Base-by-base conservation (phyloP, 352 stramenopile species). In the Pythium rhizo-oryzae region DNA sequence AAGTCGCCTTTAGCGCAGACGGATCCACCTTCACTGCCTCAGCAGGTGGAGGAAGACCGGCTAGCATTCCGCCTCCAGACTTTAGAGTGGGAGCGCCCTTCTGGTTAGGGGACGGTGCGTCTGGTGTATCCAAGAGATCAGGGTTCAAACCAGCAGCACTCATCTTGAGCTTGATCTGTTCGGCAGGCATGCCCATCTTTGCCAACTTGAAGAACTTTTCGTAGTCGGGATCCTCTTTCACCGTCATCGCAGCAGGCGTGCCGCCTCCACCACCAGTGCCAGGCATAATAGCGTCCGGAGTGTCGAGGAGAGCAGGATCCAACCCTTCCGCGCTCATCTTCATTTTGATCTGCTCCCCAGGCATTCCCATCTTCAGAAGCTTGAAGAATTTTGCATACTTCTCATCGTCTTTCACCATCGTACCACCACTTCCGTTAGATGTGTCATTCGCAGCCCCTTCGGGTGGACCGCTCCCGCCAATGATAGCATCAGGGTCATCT, bases 121-220 rank as follows among this genome's bases (percentile, higher is more conserved):
- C 84, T 1, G 85, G 84, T 0, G 77, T 89, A 50, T 96, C 85
- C 7, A 96, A 53, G 9, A 91, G 64, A 23, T 87, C 77, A 4
- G 72, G 73, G 70, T 93, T 85, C 23, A 94, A 47, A 12, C 86
- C 88, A 11, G 77, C 94, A 35, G 92, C 83, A 21, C 67, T 79
- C 81, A 98, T 90, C 61, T 98, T 97, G 77, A 98, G 85, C 78
- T 98, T 96, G 16, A 99, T 93, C 63, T 98, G 93, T 66, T 92
- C 93, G 1, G 83, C 56, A 8, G 88, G 89, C 83, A 97, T 93
- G 1, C 89, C 89, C 85, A 97, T 95, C 59, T 92, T 93, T 21
- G 92, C 30, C 75, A 99, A 91, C 73, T 98, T 99, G 70, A 99
- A 99, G 70, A 98, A 99, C 67, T 98, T 98, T 25, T 86, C 78